Evolutionary conservation across 768 basidiomycete species (phyloP).

Genomic region (Pulveroboletus sp.): DNA sequence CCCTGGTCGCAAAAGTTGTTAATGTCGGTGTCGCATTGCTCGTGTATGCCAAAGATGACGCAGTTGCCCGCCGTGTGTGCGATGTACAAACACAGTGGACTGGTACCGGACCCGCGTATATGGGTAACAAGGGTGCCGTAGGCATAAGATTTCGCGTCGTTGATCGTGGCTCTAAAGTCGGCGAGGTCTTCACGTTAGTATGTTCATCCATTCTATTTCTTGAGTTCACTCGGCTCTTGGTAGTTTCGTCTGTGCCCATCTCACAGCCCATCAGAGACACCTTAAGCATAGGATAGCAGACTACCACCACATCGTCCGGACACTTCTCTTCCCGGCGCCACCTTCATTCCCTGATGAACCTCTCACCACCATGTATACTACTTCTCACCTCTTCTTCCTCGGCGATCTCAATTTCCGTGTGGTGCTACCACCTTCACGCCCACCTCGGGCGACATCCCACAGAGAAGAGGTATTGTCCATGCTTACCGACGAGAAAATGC

Average conservation of each 20-base stretch:
- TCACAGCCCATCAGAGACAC: conserved; percentile 75
- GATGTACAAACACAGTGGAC: conserved; percentile 76
- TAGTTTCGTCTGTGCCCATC: conserved; percentile 90
- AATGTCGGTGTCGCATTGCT: conserved; percentile 86
- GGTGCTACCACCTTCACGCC: conserved; percentile 52
- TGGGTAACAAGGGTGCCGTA: conserved; percentile 97
- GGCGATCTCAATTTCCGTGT: conserved; percentile 94
- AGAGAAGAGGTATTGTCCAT: conserved; percentile 37
- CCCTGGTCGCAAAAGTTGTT: conserved; percentile 71
- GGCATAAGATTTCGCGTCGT: conserved; percentile 76
- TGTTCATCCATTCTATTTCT: neutral
- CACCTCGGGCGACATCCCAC: conserved; percentile 34
- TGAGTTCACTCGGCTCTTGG: conserved; percentile 1
- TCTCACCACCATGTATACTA: conserved; percentile 67
- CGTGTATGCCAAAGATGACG: conserved; percentile 76
- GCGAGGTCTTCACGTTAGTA: conserved; percentile 83
- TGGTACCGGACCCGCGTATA: conserved; percentile 63
- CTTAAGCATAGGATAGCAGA: conserved; percentile 65
- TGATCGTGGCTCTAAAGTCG: conserved; percentile 47
- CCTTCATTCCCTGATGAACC: conserved; percentile 33
- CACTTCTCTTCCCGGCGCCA: conserved; percentile 69
- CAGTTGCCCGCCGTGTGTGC: conserved; percentile 51
- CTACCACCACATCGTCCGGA: conserved; percentile 75
- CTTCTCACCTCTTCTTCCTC: conserved; percentile 88
- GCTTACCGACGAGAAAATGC: conserved; percentile 44